Percentiles rank a stretch among this genome's conserved stretches.
Evolutionary conservation across 1,284 basidiomycete genomes (phyloP).

Genomic region (Puccinia triticina): DNA sequence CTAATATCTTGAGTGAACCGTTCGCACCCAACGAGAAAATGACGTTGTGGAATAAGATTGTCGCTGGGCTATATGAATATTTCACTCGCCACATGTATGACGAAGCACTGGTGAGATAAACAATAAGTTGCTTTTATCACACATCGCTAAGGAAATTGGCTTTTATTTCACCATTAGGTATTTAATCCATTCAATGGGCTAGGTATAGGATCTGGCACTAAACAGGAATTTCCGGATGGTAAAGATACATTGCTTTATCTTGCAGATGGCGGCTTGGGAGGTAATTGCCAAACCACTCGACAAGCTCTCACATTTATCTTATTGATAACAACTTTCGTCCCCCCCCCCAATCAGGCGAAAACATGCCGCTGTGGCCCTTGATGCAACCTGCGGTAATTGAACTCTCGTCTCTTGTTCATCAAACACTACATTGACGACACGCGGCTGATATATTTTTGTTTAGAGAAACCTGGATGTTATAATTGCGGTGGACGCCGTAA

Average conservation of each 20-base stretch:
- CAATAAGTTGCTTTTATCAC: not conserved
- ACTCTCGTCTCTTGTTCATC: not conserved
- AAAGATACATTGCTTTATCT: constrained; percentile 38
- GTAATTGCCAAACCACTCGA: not conserved
- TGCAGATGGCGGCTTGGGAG: constrained; percentile 47
- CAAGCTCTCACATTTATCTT: not conserved
- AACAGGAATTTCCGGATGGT: constrained; percentile 44
- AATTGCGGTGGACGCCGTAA: constrained; percentile 48
- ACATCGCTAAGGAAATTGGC: not conserved
- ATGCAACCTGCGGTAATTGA: constrained; percentile 46
- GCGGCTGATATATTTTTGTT: not conserved
- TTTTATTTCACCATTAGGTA: not conserved
- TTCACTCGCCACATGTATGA: constrained; percentile 42
- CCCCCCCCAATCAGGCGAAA: constrained; percentile 31
- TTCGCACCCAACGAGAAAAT: constrained; percentile 31
- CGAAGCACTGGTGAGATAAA: constrained; percentile 44
- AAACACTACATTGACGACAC: not conserved
- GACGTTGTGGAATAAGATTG: constrained; percentile 18
- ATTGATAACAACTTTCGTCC: not conserved
- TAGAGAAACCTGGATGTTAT: constrained; percentile 48
- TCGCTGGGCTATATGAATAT: constrained; percentile 43
- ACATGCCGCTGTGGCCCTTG: constrained; percentile 47
- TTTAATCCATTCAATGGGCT: constrained; percentile 46
- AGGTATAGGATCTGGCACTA: constrained; percentile 2
- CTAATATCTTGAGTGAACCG: constrained; percentile 47